phyloP scores from a whole-genome alignment of 1,284 basidiomycete species.

The Puccinia hordei region DNA sequence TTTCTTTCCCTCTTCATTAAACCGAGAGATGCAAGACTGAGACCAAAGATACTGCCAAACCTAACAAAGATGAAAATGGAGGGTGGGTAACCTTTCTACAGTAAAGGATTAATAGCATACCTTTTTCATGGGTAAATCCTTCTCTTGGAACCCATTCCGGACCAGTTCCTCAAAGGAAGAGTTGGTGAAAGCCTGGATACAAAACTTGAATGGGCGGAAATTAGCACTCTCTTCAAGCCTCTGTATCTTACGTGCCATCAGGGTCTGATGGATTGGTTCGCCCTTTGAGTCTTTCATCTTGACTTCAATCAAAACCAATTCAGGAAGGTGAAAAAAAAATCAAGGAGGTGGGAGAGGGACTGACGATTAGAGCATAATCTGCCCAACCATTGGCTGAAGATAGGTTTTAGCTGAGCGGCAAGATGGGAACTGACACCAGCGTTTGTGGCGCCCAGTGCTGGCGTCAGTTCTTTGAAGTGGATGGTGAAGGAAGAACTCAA shows the following conservation, averaged over 20 bases:
- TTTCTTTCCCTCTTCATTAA: constrained; percentile 99
- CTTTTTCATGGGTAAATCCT: constrained; percentile 63
- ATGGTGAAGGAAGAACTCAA: too few relatives aligned
- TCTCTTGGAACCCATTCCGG: constrained; percentile 62
- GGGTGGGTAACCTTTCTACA: background rate
- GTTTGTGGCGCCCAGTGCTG: constrained; percentile 54
- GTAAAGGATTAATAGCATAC: constrained; percentile 5
- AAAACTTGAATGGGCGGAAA: constrained; percentile 98
- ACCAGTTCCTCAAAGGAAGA: constrained; percentile 87
- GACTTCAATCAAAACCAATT: constrained; percentile 61
- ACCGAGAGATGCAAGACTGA: constrained; percentile 86
- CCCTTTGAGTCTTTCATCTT: constrained; percentile 90
- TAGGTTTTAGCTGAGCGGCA: constrained; percentile 76
- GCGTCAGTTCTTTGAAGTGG: too few relatives aligned
- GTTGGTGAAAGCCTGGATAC: constrained; percentile 97
- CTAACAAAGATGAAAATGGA: constrained; percentile 61
- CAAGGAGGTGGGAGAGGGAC: constrained; percentile 56
- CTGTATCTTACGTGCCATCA: constrained; percentile 96
- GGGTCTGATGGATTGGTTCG: constrained; percentile 93
- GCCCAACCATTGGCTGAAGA: constrained; percentile 88
- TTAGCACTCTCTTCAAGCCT: constrained; percentile 90
- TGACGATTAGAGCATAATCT: constrained; percentile 84
- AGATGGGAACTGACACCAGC: constrained; percentile 67
- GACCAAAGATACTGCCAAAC: constrained; percentile 96
- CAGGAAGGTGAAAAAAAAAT: background rate